phyloP scores from a whole-genome alignment of 2,329 filamentous ascomycete genomes.

The Diaporthe sp. region DNA sequence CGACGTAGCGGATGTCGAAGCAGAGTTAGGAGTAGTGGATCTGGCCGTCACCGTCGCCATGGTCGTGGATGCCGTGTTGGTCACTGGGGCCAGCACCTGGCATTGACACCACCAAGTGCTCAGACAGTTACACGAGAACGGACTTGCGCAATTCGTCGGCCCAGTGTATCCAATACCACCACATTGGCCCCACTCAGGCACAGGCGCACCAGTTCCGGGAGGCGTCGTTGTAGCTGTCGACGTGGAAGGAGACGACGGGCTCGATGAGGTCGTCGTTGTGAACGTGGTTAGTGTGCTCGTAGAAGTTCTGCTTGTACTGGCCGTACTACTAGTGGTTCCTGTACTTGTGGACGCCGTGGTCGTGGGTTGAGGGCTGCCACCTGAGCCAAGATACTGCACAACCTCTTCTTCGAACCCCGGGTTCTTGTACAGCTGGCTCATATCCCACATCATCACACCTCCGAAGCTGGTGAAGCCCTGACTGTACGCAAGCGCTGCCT shows the following conservation, averaged over 20 bases:
- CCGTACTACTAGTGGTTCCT: conserved; percentile 30
- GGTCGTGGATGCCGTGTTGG: conserved; percentile 25
- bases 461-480: conserved; percentile 71
- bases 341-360: too few relatives aligned
- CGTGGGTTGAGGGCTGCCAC: conserved; percentile 13
- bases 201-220: conserved; percentile 39
- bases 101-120: conserved; percentile 52
- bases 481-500: conserved; percentile 64
- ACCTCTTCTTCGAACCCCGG: conserved; percentile 65
- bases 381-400: conserved; percentile 48
- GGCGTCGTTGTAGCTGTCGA: conserved; percentile 20
- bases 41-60: conserved; percentile 2
- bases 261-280: conserved; percentile 9
- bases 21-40: conserved; percentile 2
- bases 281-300: conserved; percentile 29
- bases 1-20: conserved; percentile 1
- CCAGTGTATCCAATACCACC: conserved; percentile 51
- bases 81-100: conserved; percentile 35
- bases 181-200: conserved; percentile 53
- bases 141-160: conserved; percentile 48
- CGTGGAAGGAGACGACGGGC: not conserved
- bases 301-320: conserved; percentile 25
- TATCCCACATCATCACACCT: conserved; percentile 79
- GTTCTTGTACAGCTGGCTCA: conserved; percentile 71
- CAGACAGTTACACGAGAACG: conserved; percentile 47